Percentiles rank a stretch among this genome's conserved stretches.
Evolutionary conservation across 1,284 basidiomycete species (phyloP).

Genomic region (Cryptococcus jaspeensis): DNA sequence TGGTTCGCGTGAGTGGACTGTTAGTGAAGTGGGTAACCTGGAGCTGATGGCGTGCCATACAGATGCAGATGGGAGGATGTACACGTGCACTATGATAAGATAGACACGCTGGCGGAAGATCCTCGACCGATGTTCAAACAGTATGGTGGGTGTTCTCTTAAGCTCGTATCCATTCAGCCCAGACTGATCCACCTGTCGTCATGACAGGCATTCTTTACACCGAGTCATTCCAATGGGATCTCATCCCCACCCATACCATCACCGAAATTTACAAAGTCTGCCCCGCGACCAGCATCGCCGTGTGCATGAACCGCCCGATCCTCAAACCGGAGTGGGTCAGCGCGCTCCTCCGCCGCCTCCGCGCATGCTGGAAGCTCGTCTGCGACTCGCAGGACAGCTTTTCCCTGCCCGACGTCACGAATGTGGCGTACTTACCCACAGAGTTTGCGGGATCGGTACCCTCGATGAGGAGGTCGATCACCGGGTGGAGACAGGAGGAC

Average conservation of each 20-base stretch:
- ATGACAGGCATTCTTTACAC: too few relatives aligned
- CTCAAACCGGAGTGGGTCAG: slow-evolving; percentile 31
- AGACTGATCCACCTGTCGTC: slow-evolving; percentile 7
- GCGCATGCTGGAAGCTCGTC: slow-evolving; percentile 37
- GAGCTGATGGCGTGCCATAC: too few relatives aligned
- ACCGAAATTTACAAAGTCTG: slow-evolving; percentile 15
- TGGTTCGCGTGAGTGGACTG: too few relatives aligned
- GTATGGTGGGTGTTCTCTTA: not conserved
- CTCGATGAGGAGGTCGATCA: slow-evolving; percentile 24
- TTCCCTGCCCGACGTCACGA: slow-evolving; percentile 23
- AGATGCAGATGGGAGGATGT: too few relatives aligned
- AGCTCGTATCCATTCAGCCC: slow-evolving; percentile 8
- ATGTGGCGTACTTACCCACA: slow-evolving; percentile 23
- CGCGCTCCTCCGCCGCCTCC: slow-evolving; percentile 19
- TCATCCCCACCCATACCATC: slow-evolving; percentile 20
- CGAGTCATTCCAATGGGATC: too few relatives aligned
- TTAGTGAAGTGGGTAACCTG: too few relatives aligned
- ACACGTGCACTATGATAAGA: too few relatives aligned
- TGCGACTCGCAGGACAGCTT: slow-evolving; percentile 43
- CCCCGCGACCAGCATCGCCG: not conserved
- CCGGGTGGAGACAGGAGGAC: slow-evolving; percentile 21
- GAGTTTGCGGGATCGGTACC: slow-evolving; percentile 18
- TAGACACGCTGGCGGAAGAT: too few relatives aligned
- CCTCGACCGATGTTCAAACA: too few relatives aligned
- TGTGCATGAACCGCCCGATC: slow-evolving; percentile 39